These are phyloP conservation scores for Acidiella bohemica DNA, from an alignment of 495 filamentous ascomycete genomes.

Conservation along the genomic window DNA sequence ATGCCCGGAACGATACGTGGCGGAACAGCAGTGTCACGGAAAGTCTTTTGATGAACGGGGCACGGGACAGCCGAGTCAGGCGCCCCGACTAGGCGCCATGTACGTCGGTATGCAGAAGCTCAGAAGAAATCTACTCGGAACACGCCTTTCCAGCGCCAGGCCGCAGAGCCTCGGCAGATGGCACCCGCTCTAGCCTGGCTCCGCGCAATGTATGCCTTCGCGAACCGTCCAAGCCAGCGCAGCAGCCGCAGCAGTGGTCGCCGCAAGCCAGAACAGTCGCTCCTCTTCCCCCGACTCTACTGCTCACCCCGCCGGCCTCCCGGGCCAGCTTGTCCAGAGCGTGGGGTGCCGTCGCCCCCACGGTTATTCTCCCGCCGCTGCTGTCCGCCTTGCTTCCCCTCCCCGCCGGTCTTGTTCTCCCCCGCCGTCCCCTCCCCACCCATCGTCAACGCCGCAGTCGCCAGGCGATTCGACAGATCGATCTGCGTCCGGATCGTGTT, in stretches of 20 bases:
- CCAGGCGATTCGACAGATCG: slow-evolving; percentile 85
- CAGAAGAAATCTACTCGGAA: not conserved
- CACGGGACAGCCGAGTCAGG: not conserved
- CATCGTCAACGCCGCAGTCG: slow-evolving; percentile 63
- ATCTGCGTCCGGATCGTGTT: slow-evolving; percentile 99
- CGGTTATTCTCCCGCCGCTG: slow-evolving; percentile 15
- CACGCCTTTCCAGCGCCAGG: no score
- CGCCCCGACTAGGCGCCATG: slow-evolving; percentile 6
- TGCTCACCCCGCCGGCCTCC: slow-evolving; percentile 13
- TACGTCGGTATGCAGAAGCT: not conserved
- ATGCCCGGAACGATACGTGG: no score
- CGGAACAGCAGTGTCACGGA: no score
- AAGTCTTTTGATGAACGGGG: no score
- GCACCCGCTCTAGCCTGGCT: not conserved
- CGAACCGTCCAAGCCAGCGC: no score
- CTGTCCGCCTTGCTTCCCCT: slow-evolving; percentile 17
- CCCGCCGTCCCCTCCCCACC: slow-evolving; percentile 18
- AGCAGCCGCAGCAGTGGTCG: not conserved
- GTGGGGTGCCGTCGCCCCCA: slow-evolving; percentile 16
- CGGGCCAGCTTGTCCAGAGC: slow-evolving; percentile 18
- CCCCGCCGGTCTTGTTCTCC: slow-evolving; percentile 17
- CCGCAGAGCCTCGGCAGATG: not conserved
- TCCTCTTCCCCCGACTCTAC: slow-evolving; percentile 1
- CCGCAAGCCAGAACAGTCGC: not conserved
- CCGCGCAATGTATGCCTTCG: not conserved